Evolutionary conservation across 352 stramenopile genomes (phyloP), one percentile per base, ranked within the genome.

Genomic region (Pythium utonaiense): DNA sequence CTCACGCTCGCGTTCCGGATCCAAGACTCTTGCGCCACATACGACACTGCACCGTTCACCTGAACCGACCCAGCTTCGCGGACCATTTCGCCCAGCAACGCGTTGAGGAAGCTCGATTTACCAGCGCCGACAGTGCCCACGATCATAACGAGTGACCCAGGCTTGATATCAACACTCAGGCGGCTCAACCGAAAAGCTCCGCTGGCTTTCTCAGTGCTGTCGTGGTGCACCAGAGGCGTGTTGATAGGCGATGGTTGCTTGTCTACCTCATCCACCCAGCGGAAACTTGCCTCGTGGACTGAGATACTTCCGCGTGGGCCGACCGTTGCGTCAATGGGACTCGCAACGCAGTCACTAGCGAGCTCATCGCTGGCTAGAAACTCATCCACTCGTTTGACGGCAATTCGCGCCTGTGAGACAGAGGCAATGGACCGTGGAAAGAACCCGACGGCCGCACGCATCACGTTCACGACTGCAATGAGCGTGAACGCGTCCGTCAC

Each of bases 401-500:
- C 66, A 22, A 68, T 69, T 1, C 44, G 49, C 6, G 66, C 66
- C 56, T 73, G 66, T 4, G 66, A 73, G 17, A 73, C 51, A 0
- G 51, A 30, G 7, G 66, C 66, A 31, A 73, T 68, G 14, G 66
- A 57, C n/a, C 65, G 51, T n/a, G 66, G 66, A 30, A 73, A 73
- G 9, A 73, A 41, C 49, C 60, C 65, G 1, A 73, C 66, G 13
- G 60, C 77, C 45, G 82, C 51, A 60, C 77, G 60, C 51, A 78
- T 80, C 49, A 87, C 72, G 62, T 87, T 87, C 53, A 87, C 73
- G 42, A 84, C 72, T 30, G 74, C 74, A 53, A 86, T 83, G 13
- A 78, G 69, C 14, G 74, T 79, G 48, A 84, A 87, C 0, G 67
- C 73, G n/a, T 80, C 66, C n/a, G 71, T 81, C 22, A 87, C 73